Percentiles rank a stretch among this genome's conserved stretches.
These are phyloP conservation scores for Piromyces finnis DNA, from an alignment of 192 early-diverging fungal genomes.

Conservation along the genomic window DNA sequence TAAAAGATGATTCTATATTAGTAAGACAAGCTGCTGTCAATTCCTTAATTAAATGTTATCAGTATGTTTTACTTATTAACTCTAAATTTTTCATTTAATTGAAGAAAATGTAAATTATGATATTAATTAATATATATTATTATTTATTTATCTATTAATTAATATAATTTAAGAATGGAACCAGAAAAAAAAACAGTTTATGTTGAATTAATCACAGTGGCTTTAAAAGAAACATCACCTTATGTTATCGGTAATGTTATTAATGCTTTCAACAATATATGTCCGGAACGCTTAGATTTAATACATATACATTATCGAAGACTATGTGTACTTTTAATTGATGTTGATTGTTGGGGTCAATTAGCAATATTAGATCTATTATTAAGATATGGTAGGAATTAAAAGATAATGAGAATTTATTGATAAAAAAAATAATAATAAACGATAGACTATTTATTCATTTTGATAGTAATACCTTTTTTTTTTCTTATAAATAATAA, in stretches of 20 bases:
- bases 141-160: no score
- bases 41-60: not conserved
- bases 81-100: no score
- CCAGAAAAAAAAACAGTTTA: conserved; percentile 52
- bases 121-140: no score
- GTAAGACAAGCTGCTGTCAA: not conserved
- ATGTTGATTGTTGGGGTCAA: conserved; percentile 95
- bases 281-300: conserved; percentile 65
- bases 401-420: no score
- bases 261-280: conserved; percentile 68
- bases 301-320: conserved; percentile 82
- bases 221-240: conserved; percentile 70
- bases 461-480: no score
- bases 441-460: no score
- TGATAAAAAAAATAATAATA: no score
- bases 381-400: conserved; percentile 51
- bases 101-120: no score
- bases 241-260: conserved; percentile 75
- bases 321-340: conserved; percentile 63
- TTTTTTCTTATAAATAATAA: no score
- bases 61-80: not conserved
- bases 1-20: not conserved
- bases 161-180: no score
- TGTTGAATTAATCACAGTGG: conserved; percentile 48
- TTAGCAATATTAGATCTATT: conserved; percentile 65